Base-by-base conservation (phyloP, 1,284 basidiomycete genomes). In the Pseudozyma tsukubaensis region DNA sequence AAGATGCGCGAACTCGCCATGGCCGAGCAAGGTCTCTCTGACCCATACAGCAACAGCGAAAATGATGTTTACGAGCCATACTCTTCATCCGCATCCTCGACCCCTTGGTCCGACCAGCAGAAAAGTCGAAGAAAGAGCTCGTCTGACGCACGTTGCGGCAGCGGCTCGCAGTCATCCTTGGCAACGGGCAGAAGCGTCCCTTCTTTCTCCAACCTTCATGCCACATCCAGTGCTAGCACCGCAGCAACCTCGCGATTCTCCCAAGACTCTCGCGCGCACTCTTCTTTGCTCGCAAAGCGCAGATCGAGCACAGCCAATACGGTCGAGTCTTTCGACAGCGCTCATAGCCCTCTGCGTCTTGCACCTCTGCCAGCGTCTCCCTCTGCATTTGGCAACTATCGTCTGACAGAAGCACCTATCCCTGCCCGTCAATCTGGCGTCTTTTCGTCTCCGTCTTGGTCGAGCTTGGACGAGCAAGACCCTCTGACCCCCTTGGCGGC, bases 1-100 rank as follows among this genome's bases (percentile, higher is more conserved):
- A 42, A 56, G 42, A 75, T 75, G 72, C 72, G 72, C 14, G 37
- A 75, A 29, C 67, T 75, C n/a, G 72, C 72, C n/a, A 66, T 71
- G 56, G 36, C 58, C 37, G 65, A 73, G n/a, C 68, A 65, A 35
- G 62, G 62, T 35, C 24, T 61, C 39, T n/a, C 36, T 2, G 5
- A 13, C 7, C 48, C 35, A 1, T 47, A 42, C 29, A 19, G 24
- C 10, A 5, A 35, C 35, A 35, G 37, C 0, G 35, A 44, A 1
- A 13, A 51, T 7, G 45, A 60, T 18, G 36, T 64, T 24, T 64
- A 70, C 57, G 67, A 70, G 32, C 29, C 61, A 0, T 64, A 53
- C 44, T 50, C 53, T 21, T 52, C 52, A 7, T 29, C 49, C 1
- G 12, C 52, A 0, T 14, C 52, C 11, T 43, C 52, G 0, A 13